Evolutionary conservation across 1,139 yeast species (phyloP).

Genomic region (Blastobotrys capitulatus): DNA sequence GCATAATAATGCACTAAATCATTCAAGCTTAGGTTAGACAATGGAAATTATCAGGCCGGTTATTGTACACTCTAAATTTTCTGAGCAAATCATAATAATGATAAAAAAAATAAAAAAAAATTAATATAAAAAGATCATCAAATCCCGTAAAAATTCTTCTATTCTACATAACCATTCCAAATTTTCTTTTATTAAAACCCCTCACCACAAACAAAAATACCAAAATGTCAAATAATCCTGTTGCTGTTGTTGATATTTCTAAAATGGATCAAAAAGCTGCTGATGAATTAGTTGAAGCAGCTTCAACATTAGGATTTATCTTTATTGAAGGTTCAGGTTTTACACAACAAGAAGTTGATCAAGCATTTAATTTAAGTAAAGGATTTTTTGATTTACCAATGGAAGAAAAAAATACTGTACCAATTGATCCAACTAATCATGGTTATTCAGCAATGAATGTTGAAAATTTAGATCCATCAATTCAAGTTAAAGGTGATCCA

Average conservation of each 20-base stretch:
- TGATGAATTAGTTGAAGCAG: constrained; percentile 53
- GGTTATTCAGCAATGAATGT: constrained; percentile 60
- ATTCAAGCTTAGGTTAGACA: no score
- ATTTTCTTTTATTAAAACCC: no score
- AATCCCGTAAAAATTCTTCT: no score
- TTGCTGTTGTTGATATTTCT: constrained; percentile 46
- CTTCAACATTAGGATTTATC: constrained; percentile 63
- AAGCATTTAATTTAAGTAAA: constrained; percentile 48
- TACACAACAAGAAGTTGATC: constrained; percentile 51
- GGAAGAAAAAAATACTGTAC: constrained; percentile 43
- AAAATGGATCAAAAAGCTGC: constrained; percentile 42
- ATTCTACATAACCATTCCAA: no score
- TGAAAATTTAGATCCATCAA: constrained; percentile 45
- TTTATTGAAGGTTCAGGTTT: constrained; percentile 71
- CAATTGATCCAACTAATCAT: constrained; percentile 48
- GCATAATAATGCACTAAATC: no score
- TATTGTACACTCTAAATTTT: no score
- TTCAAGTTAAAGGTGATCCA: constrained; percentile 51
- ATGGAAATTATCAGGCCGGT: no score
- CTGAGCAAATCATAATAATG: no score
- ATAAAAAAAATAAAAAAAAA: no score
- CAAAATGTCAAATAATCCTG: constrained; percentile 10
- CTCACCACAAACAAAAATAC: background rate
- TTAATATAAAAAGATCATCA: no score
- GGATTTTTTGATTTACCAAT: constrained; percentile 50